Percentiles rank a stretch among this genome's conserved stretches.
These are phyloP conservation scores for Cicer pinnatifidum DNA, from an alignment of 306 rosid genomes.

Conservation along the genomic window DNA sequence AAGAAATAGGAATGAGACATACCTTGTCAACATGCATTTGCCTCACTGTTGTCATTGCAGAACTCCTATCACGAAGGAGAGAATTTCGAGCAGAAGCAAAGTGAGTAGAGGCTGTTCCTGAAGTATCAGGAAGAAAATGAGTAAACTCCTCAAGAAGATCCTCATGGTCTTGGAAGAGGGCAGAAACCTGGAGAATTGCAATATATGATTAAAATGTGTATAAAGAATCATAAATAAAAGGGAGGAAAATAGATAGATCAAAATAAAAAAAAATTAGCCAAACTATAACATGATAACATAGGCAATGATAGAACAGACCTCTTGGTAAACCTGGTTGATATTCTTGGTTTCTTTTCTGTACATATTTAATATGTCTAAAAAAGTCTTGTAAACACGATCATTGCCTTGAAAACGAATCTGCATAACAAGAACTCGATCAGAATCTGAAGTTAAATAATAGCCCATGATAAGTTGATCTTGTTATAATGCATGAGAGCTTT, in stretches of 20 bases:
- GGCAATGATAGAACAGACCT: slow-evolving; percentile 57
- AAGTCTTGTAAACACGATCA: slow-evolving; percentile 88
- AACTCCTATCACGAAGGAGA: slow-evolving; percentile 75
- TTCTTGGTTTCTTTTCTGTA: slow-evolving; percentile 93
- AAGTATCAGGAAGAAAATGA: slow-evolving; percentile 88
- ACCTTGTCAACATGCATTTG: slow-evolving; percentile 88
- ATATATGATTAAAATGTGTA: slow-evolving; percentile 35
- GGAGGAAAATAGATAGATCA: neutral
- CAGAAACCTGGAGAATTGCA: slow-evolving; percentile 71
- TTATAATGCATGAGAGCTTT: neutral
- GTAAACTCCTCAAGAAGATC: slow-evolving; percentile 89
- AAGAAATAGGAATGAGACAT: slow-evolving; percentile 23
- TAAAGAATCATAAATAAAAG: neutral
- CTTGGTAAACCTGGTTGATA: slow-evolving; percentile 78
- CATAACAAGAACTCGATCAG: slow-evolving; percentile 50
- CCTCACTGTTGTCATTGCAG: slow-evolving; percentile 69
- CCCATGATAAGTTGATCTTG: slow-evolving; percentile 33
- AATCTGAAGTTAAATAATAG: slow-evolving; percentile 45
- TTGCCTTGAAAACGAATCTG: slow-evolving; percentile 91
- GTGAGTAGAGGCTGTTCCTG: slow-evolving; percentile 66
- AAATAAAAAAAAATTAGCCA: slow-evolving; percentile 21
- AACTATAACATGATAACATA: slow-evolving; percentile 11
- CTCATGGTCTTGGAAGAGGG: slow-evolving; percentile 78
- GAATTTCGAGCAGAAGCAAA: slow-evolving; percentile 66
- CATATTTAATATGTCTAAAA: slow-evolving; percentile 93